phyloP scores from a whole-genome alignment of 441 rosid genomes.

The Corymbia citriodora region DNA sequence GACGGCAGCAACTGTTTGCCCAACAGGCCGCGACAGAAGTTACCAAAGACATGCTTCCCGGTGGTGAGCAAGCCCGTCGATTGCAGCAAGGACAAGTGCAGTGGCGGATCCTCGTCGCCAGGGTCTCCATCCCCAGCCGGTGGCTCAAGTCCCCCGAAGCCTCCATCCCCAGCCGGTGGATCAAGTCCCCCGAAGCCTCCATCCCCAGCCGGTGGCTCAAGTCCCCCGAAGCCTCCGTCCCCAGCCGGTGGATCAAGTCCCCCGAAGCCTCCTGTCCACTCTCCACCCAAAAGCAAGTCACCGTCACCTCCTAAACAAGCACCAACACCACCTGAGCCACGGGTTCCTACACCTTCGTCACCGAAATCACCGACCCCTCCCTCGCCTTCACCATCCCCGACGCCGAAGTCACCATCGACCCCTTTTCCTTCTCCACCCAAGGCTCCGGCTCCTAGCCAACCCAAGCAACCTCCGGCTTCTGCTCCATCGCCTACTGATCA shows the following conservation, averaged over 20 bases:
- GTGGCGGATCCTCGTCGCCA: not conserved
- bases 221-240: slow-evolving; percentile 6
- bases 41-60: slow-evolving; percentile 29
- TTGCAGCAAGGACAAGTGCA: slow-evolving; percentile 64
- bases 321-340: slow-evolving; percentile 6
- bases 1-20: slow-evolving; percentile 54
- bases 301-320: slow-evolving; percentile 11
- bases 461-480: slow-evolving; percentile 1
- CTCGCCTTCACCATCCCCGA: not conserved
- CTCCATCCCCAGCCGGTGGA: not conserved
- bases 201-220: not conserved
- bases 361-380: not conserved
- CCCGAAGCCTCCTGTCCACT: slow-evolving; percentile 4
- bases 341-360: slow-evolving; percentile 1
- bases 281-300: not conserved
- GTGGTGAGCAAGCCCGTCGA: slow-evolving; percentile 57
- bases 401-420: not conserved
- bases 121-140: not conserved
- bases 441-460: not conserved
- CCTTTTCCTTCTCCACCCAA: not conserved
- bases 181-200: slow-evolving; percentile 1
- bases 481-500: not conserved
- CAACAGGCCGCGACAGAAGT: slow-evolving; percentile 44
- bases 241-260: not conserved
- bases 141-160: no score